Base-by-base conservation (phyloP, 2,329 filamentous ascomycete species). In the Balansia obtecta region DNA sequence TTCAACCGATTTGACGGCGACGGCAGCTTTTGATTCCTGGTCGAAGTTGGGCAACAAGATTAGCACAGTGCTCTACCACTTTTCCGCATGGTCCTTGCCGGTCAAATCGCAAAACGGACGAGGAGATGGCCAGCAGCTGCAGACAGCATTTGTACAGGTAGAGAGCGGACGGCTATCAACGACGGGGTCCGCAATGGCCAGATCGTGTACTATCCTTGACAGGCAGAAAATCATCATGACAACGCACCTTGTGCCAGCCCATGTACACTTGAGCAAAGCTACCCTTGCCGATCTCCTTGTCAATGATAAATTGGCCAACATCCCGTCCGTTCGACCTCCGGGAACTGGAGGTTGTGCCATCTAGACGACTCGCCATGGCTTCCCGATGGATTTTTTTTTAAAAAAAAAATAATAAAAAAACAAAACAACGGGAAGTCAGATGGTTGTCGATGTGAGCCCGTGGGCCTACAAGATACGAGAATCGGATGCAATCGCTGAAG, bases 181-280 rank as follows among this genome's bases (percentile, higher is more conserved):
- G 15, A 37, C 11, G 2, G 2, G 8, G 34, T 37, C 34, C 7
- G 34, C 11, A 3, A 37, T 15, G 11, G 3, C 15, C 34, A 15
- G 20, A 12, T 20, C 10, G 12, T 20, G 40, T n/a, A 22, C 11
- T 12, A 39, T 30, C 47, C 46, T 50, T 22, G 27, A 50, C 48
- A 40, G 15, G 40, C 18, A 22, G n/a, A n/a, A 43, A 30, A 27
- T 2, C 37, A 33, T 7, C 6, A 37, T 39, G 8, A 8, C 33
- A 52, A 54, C 57, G 46, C 53, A 95, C 89, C 71, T 85, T 85
- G 70, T 94, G 87, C 59, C 83, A 82, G 56, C 87, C 89, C 65
- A 86, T 81, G 67, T 93, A 97, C 57, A 98, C 93, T 58, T 89
- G 89, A 57, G 93, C 93, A 73, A 97, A 98, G 72, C 93, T 97